phyloP scores from a whole-genome alignment of 2,329 filamentous ascomycete genomes.

The Sporothrix dimorphospora region DNA sequence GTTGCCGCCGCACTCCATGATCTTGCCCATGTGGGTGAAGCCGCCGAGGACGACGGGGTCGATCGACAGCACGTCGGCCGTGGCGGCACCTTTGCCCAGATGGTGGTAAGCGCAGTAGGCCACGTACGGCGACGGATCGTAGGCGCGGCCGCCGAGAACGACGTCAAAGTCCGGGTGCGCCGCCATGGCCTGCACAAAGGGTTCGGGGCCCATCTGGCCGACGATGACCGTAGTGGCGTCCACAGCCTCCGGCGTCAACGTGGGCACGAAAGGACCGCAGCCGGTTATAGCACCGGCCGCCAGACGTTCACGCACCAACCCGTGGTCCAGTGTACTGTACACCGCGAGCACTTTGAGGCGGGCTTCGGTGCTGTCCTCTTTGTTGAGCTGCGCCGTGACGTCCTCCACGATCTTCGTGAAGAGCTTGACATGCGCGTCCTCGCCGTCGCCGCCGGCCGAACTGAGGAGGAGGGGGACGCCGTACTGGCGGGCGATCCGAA shows the following conservation, averaged over 20 bases:
- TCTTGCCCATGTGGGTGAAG: conserved; percentile 58
- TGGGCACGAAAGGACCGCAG: conserved; percentile 9
- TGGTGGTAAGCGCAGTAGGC: conserved; percentile 39
- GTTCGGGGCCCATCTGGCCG: conserved; percentile 39
- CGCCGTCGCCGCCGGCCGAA: conserved; percentile 49
- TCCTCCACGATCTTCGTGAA: conserved; percentile 8
- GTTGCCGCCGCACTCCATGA: conserved; percentile 56
- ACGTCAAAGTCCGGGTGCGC: conserved; percentile 48
- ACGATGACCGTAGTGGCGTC: not conserved
- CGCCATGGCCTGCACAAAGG: conserved; percentile 29
- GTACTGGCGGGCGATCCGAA: conserved; percentile 39
- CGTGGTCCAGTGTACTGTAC: not conserved
- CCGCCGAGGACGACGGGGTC: conserved; percentile 38
- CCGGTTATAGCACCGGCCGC: not conserved
- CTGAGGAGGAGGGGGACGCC: conserved; percentile 41
- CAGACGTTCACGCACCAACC: not conserved
- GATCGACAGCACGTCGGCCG: not conserved
- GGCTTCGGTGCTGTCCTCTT: not conserved
- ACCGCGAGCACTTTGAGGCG: conserved; percentile 7
- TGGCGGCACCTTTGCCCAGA: conserved; percentile 12
- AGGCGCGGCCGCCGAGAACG: conserved; percentile 51
- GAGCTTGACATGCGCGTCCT: conserved; percentile 40
- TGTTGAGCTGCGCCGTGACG: not conserved
- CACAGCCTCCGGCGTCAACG: not conserved
- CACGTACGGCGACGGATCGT: conserved; percentile 47